Evolutionary conservation across 441 rosid species (phyloP), one percentile per base, ranked within the genome.

Genomic region (Pelargonium fulgidum): DNA sequence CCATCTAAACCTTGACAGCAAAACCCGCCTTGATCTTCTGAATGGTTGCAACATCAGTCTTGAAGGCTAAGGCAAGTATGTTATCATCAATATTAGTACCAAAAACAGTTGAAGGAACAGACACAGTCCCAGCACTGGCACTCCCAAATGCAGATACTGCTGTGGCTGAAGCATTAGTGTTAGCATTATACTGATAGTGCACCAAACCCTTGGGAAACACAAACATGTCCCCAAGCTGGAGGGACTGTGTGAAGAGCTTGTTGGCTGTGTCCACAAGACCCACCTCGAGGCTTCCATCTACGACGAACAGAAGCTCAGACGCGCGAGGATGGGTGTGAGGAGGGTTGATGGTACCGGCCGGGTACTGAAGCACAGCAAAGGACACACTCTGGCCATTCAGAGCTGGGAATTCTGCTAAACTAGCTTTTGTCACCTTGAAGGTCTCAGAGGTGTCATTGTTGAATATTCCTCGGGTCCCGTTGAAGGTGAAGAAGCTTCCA

Each of bases 121-220:
- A 78, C 11, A 74, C 48, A 24, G 71, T 78, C 26, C 81, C 71
- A 0, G 69, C 73, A 62, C 45, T 78, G 2, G 76, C 76, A n/a
- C 73, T 69, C 0, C 81, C 70, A 17, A 74, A 74, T 9, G 63
- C 68, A 3, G 75, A 78, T 20, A 71, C 7, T 1, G 78, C 73
- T 10, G 65, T 45, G 4, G 79, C 70, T 4, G 29, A 17, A 7
- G 24, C 8, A 36, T 65, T 24, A 3, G 59, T 7, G 16, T 69
- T 65, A 3, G 72, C 61, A 33, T 77, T 77, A 64, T 77, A 54
- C 29, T 62, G 81, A 65, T 64, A 78, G 42, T 78, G 79, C 64
- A 74, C 48, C 1, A 75, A 56, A 29, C 78, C 78, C 54, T 68
- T 66, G 0, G 81, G 79, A 29, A 75, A 76, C 71, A 73, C 62